Percentiles rank a stretch among this genome's conserved stretches.
These are phyloP conservation scores for Chrysosporium keratinophilum DNA, from an alignment of 2,329 filamentous ascomycete genomes.

Conservation along the genomic window DNA sequence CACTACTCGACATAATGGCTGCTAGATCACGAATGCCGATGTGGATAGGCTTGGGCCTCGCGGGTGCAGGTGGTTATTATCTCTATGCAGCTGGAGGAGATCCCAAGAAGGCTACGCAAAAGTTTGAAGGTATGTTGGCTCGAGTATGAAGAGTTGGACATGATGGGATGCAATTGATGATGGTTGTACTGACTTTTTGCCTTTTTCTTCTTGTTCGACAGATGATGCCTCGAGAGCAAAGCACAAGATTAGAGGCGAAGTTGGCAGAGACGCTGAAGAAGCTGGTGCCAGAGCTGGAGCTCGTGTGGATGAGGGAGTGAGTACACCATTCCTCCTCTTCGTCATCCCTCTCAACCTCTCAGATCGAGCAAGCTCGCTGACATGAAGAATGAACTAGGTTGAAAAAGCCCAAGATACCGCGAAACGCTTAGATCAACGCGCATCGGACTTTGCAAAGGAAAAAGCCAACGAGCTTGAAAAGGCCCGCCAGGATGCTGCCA, in stretches of 20 bases:
- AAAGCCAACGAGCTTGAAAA: slow-evolving; percentile 48
- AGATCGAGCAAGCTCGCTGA: background rate
- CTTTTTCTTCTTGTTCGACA: slow-evolving; percentile 36
- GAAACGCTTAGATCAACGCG: slow-evolving; percentile 49
- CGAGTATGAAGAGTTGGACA: background rate
- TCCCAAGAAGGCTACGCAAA: slow-evolving; percentile 71
- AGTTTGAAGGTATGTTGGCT: slow-evolving; percentile 61
- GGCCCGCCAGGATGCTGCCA: slow-evolving; percentile 53
- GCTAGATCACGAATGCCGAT: slow-evolving; percentile 27
- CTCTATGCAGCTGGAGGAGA: slow-evolving; percentile 77
- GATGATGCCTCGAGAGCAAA: slow-evolving; percentile 66
- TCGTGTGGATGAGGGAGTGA: slow-evolving; percentile 59
- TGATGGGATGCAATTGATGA: background rate
- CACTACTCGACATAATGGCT: slow-evolving; percentile 22
- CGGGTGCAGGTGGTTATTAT: slow-evolving; percentile 72
- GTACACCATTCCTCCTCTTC: slow-evolving; percentile 25
- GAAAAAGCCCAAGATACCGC: slow-evolving; percentile 50
- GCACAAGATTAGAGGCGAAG: slow-evolving; percentile 53
- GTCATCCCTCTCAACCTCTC: background rate
- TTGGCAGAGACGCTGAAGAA: slow-evolving; percentile 53
- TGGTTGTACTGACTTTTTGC: slow-evolving; percentile 9
- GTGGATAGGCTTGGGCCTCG: slow-evolving; percentile 47
- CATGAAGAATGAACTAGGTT: slow-evolving; percentile 36
- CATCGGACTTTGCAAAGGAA: slow-evolving; percentile 52
- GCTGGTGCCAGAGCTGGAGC: slow-evolving; percentile 52